Evolutionary conservation across 2,329 filamentous ascomycete genomes (phyloP).

Genomic region (Scolecobasidium constrictum): DNA sequence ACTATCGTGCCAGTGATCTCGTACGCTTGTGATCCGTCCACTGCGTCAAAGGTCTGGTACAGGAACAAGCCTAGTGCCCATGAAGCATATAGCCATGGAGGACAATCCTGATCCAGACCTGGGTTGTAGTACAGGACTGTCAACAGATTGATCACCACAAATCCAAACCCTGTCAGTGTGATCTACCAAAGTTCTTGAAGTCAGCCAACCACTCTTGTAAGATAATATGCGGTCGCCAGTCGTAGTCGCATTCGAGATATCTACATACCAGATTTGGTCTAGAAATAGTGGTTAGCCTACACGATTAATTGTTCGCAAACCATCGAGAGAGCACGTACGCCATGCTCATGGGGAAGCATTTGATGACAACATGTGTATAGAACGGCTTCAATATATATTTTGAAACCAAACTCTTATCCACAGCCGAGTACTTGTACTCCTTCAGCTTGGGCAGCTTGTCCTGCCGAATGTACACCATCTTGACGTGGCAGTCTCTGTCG

Average conservation of each 20-base stretch:
- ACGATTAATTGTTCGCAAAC: not conserved
- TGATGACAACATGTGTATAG: slow-evolving; percentile 89
- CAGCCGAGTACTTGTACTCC: slow-evolving; percentile 88
- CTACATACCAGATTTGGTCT: not conserved
- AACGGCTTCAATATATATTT: slow-evolving; percentile 96
- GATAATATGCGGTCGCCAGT: not conserved
- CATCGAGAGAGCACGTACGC: slow-evolving; percentile 54
- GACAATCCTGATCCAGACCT: slow-evolving; percentile 86
- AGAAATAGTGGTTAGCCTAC: not conserved
- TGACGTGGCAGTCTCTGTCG: slow-evolving; percentile 14
- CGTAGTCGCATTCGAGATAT: not conserved
- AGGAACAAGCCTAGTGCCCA: slow-evolving; percentile 86
- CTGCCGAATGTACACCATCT: slow-evolving; percentile 93
- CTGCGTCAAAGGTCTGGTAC: slow-evolving; percentile 97
- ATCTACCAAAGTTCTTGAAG: slow-evolving; percentile 41
- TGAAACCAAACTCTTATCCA: slow-evolving; percentile 83
- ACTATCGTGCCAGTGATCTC: slow-evolving; percentile 19
- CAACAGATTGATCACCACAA: slow-evolving; percentile 79
- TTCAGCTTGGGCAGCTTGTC: slow-evolving; percentile 78
- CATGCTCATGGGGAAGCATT: slow-evolving; percentile 92
- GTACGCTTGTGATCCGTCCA: slow-evolving; percentile 87
- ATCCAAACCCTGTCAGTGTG: slow-evolving; percentile 80
- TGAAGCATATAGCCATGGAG: slow-evolving; percentile 85
- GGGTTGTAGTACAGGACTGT: slow-evolving; percentile 95
- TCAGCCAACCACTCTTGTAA: not conserved